A percentile compares a stretch with the other conserved stretches of the same genome.
phyloP scores from a whole-genome alignment of 371 early-diverging fungal species.

The Apophysomyces sp. region DNA sequence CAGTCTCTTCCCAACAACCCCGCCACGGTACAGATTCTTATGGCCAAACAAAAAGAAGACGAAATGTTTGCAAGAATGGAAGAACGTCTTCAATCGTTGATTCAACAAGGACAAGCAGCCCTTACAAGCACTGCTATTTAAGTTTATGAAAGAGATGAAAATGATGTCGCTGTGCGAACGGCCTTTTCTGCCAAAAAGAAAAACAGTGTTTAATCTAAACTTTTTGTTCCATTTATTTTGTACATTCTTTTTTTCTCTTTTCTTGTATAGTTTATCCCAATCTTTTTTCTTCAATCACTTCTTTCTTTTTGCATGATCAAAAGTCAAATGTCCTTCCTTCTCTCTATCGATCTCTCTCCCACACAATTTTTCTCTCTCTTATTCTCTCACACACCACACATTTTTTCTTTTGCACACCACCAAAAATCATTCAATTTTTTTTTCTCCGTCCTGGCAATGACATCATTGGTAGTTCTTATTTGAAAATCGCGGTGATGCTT shows the following conservation, averaged over 20 bases:
- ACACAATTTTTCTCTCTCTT: too few relatives aligned
- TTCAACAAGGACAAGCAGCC: slow-evolving; percentile 13
- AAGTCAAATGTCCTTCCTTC: too few relatives aligned
- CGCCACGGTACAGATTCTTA: background rate
- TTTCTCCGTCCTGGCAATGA: too few relatives aligned
- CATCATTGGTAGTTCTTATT: too few relatives aligned
- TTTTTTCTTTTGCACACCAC: too few relatives aligned
- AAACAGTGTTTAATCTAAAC: slow-evolving; percentile 1
- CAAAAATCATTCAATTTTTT: too few relatives aligned
- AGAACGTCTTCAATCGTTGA: slow-evolving; percentile 5
- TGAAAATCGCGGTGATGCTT: too few relatives aligned
- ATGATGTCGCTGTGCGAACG: background rate
- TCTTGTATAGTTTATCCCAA: background rate
- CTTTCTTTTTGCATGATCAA: too few relatives aligned
- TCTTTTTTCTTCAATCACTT: background rate
- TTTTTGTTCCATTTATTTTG: background rate
- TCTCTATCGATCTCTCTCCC: too few relatives aligned
- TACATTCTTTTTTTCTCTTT: background rate
- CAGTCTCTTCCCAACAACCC: slow-evolving; percentile 3
- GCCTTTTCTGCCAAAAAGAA: background rate
- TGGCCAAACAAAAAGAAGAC: slow-evolving; percentile 6
- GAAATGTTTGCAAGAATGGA: slow-evolving; percentile 13
- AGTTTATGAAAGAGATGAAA: background rate
- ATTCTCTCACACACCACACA: too few relatives aligned
- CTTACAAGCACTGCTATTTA: slow-evolving; percentile 5